A percentile compares a stretch with the other conserved stretches of the same genome.
Evolutionary conservation across 179 eudicot species (phyloP).

Genomic region (Spinacia oleracea): DNA sequence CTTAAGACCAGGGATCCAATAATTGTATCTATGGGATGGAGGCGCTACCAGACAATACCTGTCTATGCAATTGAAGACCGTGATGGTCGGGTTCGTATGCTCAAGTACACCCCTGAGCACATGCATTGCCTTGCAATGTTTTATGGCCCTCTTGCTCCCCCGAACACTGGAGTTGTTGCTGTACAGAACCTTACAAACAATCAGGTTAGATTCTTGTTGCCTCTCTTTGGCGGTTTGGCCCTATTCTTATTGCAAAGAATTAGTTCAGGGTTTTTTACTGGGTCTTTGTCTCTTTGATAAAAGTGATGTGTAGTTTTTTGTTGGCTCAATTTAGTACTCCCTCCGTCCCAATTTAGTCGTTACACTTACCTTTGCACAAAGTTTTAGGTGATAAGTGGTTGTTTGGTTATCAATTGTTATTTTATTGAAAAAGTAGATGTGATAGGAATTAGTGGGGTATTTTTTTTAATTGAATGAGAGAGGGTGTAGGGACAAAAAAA

Average conservation of each 20-base stretch:
- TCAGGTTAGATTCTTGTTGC: constrained; percentile 52
- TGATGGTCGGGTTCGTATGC: constrained; percentile 88
- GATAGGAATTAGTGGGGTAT: no score
- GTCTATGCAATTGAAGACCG: constrained; percentile 86
- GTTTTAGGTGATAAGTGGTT: no score
- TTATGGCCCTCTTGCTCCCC: constrained; percentile 99
- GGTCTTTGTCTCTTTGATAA: no score
- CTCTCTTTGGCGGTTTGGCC: neutral
- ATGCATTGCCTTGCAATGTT: constrained; percentile 99
- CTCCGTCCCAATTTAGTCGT: no score
- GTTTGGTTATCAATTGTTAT: no score
- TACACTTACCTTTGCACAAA: no score
- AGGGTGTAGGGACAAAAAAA: no score
- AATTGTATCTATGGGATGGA: constrained; percentile 92
- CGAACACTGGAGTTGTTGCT: constrained; percentile 86
- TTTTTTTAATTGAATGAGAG: no score
- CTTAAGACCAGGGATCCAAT: constrained; percentile 90
- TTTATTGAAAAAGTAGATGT: no score
- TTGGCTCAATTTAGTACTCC: no score
- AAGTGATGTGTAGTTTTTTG: no score
- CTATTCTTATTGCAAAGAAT: no score
- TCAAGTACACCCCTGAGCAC: constrained; percentile 96
- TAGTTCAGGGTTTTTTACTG: neutral
- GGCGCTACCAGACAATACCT: constrained; percentile 91
- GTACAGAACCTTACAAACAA: constrained; percentile 73